Evolutionary conservation across 805 yeast species (phyloP), one percentile per base, ranked within the genome.

Genomic region (Kregervanrija delftensis): DNA sequence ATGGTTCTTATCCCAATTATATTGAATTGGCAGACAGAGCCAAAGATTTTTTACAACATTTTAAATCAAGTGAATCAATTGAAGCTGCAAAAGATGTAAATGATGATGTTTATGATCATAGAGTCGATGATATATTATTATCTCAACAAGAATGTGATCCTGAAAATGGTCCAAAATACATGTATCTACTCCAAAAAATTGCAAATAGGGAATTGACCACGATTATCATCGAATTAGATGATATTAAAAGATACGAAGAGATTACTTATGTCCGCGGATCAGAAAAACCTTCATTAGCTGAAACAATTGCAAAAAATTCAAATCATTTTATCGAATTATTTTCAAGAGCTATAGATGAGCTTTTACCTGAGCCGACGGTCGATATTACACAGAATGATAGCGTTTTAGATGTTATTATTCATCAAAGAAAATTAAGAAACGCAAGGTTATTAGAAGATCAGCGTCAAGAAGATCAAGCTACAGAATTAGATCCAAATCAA

Each of bases 321-420:
- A 71, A 79, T 55, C 86, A 86, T 55, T 91, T 83, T 58, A 65
- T 79, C 17, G 97, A 91, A 55, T 59, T 93, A 28, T 84, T 95
- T 59, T 73, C 87, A 41, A 67, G 71, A 40, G 81, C 81, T 12
- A 77, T 87, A 37, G 99, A 93, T 65, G 81, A 78, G 40, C 63
- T 87, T 46, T 76, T 91, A 77, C 99, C 99, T 0, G 74, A 73
- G 49, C 91, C 98, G n/a, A 83, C 93, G 2, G 78, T 74, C 41
- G 90, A 86, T 48, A 72, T 91, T 42, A 69, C 81, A 38, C 86
- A 84, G 60, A 79, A 81, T 53, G 96, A 88, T 61, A 96, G 87
- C 54, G 98, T 93, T 11, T 68, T 93, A 50, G 99, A 93, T 59
- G 95, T 93, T 47, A 87, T 93, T 45, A 71, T 90, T 52, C 90